These are phyloP conservation scores for Amaranthus palmeri DNA, from an alignment of 148 eudicot species.

Conservation along the genomic window DNA sequence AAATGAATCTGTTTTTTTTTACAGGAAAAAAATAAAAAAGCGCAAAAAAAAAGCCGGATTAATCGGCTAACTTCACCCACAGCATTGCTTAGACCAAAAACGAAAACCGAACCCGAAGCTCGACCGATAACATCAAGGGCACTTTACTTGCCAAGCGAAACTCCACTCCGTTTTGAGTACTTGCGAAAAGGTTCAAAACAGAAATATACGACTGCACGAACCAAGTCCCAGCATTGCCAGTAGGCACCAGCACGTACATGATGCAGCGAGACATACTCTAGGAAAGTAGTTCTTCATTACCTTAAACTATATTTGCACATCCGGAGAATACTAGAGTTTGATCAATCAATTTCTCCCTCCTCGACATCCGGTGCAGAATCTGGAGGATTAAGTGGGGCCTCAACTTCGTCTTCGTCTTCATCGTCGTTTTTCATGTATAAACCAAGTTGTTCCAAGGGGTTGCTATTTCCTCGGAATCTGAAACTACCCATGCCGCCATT, in stretches of 20 bases:
- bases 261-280: constrained; percentile 11
- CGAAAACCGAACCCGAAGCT: not conserved
- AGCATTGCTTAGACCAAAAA: not conserved
- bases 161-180: constrained; percentile 12
- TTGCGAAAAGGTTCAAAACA: constrained; percentile 10
- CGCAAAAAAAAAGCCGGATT: constrained; percentile 1
- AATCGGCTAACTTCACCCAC: constrained; percentile 16
- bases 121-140: no score
- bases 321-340: not conserved
- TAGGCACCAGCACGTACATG: not conserved
- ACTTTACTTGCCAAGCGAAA: not conserved
- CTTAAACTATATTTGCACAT: constrained; percentile 8
- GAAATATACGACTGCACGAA: constrained; percentile 7
- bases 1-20: constrained; percentile 19
- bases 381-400: constrained; percentile 34
- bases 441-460: constrained; percentile 91
- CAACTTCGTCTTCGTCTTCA: constrained; percentile 71
- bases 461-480: constrained; percentile 60
- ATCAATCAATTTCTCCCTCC: constrained; percentile 76
- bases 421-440: constrained; percentile 82
- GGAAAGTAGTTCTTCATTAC: constrained; percentile 10
- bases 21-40: constrained; percentile 20
- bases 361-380: constrained; percentile 38
- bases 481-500: constrained; percentile 67
- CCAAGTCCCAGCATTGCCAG: constrained; percentile 8